phyloP scores from a whole-genome alignment of 202 grass and related monocot genomes.

The Zoysia matrella region DNA sequence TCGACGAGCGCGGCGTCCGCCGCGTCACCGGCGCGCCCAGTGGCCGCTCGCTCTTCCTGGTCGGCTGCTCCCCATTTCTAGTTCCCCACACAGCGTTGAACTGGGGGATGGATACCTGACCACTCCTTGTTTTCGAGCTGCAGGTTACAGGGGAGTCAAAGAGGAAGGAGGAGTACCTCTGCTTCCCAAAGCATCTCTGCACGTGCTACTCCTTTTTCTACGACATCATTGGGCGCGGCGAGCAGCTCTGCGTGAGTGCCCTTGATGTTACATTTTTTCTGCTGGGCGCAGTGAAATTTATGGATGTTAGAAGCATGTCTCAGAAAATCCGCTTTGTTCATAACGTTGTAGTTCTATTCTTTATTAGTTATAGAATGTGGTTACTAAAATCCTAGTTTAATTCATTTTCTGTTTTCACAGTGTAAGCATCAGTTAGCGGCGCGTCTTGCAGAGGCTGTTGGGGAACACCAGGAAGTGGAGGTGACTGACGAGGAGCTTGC shows the following conservation, averaged over 20 bases:
- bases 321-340: neutral
- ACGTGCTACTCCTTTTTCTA: slow-evolving; percentile 98
- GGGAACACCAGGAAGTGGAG: slow-evolving; percentile 62
- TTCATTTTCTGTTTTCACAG: slow-evolving; percentile 35
- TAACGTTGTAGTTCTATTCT: neutral
- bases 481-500: slow-evolving; percentile 79
- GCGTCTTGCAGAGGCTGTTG: slow-evolving; percentile 78
- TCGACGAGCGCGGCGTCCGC: slow-evolving; percentile 81
- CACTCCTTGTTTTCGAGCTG: slow-evolving; percentile 3
- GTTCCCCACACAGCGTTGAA: neutral
- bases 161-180: slow-evolving; percentile 92
- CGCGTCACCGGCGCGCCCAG: slow-evolving; percentile 73
- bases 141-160: slow-evolving; percentile 91
- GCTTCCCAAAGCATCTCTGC: slow-evolving; percentile 92
- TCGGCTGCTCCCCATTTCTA: slow-evolving; percentile 29
- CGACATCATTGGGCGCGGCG: slow-evolving; percentile 80
- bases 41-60: slow-evolving; percentile 85
- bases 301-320: neutral
- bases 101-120: neutral
- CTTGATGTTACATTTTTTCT: neutral
- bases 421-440: slow-evolving; percentile 98
- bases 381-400: neutral
- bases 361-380: neutral
- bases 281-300: neutral
- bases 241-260: slow-evolving; percentile 77